These are phyloP conservation scores for Aurantiochytrium sp. DNA, from an alignment of 108 stramenopile genomes.

Conservation along the genomic window DNA sequence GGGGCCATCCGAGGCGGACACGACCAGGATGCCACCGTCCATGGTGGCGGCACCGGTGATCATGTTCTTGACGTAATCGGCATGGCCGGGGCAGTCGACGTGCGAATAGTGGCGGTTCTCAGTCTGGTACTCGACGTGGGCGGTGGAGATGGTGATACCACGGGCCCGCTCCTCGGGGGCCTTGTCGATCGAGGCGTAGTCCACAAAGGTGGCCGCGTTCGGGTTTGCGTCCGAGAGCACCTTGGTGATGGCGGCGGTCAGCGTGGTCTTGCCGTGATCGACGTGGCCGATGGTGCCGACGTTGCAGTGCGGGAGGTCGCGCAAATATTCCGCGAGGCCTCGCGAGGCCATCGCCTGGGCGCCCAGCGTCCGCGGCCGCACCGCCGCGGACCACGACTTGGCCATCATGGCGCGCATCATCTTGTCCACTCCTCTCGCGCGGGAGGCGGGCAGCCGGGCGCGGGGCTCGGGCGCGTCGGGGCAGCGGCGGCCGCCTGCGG, in stretches of 20 bases:
- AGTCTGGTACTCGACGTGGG: slow-evolving; percentile 90
- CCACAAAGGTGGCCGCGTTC: slow-evolving; percentile 67
- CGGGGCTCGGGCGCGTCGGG: too few relatives aligned
- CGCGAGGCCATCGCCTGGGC: background rate
- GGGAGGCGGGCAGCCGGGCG: too few relatives aligned
- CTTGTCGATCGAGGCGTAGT: slow-evolving; percentile 84
- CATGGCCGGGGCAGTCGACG: slow-evolving; percentile 99
- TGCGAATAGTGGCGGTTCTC: slow-evolving; percentile 93
- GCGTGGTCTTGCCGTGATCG: slow-evolving; percentile 99
- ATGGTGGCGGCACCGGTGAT: slow-evolving; percentile 99
- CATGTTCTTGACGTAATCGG: slow-evolving; percentile 99
- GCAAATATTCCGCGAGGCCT: slow-evolving; percentile 54
- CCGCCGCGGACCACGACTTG: too few relatives aligned
- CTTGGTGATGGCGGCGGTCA: slow-evolving; percentile 97
- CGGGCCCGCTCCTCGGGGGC: slow-evolving; percentile 96
- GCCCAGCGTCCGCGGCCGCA: too few relatives aligned
- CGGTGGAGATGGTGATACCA: slow-evolving; percentile 89
- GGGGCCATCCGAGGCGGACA: slow-evolving; percentile 97
- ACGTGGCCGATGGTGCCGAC: slow-evolving; percentile 99
- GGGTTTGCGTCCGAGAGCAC: slow-evolving; percentile 74
- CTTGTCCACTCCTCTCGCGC: too few relatives aligned
- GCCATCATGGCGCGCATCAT: too few relatives aligned
- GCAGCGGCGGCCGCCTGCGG: too few relatives aligned
- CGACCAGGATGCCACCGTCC: slow-evolving; percentile 98
- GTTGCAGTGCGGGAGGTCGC: slow-evolving; percentile 92